Conservation (phyloP, 2,329 filamentous ascomycete species). For the Colletotrichum euphorbiae region DNA sequence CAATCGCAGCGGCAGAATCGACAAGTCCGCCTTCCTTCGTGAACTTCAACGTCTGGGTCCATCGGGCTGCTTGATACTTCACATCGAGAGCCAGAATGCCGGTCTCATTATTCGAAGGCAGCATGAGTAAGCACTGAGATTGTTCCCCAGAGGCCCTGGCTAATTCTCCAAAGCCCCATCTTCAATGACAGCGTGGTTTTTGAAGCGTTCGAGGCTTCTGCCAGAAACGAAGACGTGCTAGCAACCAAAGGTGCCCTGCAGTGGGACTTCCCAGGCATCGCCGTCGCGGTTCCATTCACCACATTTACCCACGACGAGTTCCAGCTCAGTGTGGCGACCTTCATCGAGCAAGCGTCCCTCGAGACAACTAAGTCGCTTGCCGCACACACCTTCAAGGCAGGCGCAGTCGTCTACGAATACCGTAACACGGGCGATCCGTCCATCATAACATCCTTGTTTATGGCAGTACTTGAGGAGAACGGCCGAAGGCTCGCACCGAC, state of each 20-base stretch:
- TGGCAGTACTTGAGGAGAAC: slow-evolving; percentile 68
- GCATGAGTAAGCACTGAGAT: slow-evolving; percentile 43
- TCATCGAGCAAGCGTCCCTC: slow-evolving; percentile 67
- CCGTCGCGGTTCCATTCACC: slow-evolving; percentile 57
- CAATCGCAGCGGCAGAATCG: slow-evolving; percentile 20
- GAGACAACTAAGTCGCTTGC: slow-evolving; percentile 66
- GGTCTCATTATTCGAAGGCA: slow-evolving; percentile 46
- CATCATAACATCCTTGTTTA: slow-evolving; percentile 69
- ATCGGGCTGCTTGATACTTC: slow-evolving; percentile 21
- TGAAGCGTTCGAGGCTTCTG: slow-evolving; percentile 71
- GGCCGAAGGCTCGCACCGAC: slow-evolving; percentile 54
- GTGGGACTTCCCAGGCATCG: slow-evolving; percentile 70
- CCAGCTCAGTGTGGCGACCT: slow-evolving; percentile 53
- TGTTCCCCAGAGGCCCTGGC: not conserved
- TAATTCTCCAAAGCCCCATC: slow-evolving; percentile 40
- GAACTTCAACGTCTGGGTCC: slow-evolving; percentile 10
- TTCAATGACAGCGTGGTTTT: slow-evolving; percentile 49
- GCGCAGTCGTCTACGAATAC: slow-evolving; percentile 59
- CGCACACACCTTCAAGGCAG: slow-evolving; percentile 64
- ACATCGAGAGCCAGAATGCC: slow-evolving; percentile 47
- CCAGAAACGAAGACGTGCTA: slow-evolving; percentile 64
- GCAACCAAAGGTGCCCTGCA: slow-evolving; percentile 61
- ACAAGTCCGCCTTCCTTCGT: slow-evolving; percentile 16
- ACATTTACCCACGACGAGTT: slow-evolving; percentile 45
- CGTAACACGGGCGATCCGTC: slow-evolving; percentile 69